Percentiles rank a stretch among this genome's conserved stretches.
Conservation (phyloP, 192 early-diverging fungal genomes). For the Coemansia sp. region DNA sequence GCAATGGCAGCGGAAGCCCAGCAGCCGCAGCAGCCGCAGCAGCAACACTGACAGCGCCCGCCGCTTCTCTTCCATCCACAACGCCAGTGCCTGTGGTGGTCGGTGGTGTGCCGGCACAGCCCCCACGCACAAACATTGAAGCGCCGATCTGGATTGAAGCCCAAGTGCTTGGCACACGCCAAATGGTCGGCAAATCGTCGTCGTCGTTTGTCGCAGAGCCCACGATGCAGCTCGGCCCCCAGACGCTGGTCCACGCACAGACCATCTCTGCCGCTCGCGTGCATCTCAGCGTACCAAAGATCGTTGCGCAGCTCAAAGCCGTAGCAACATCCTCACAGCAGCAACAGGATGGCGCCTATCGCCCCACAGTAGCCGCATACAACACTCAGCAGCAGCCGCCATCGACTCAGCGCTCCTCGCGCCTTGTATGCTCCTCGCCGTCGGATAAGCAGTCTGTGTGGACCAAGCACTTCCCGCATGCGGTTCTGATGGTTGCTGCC, state of each 20-base stretch:
- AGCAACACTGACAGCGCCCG: not conserved
- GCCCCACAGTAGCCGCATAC: not conserved
- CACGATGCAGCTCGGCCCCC: conserved; percentile 17
- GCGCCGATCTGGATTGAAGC: conserved; percentile 48
- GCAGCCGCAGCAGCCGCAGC: conserved; percentile 1
- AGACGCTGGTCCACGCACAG: conserved; percentile 47
- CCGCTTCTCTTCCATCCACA: not conserved
- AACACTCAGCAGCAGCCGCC: not conserved
- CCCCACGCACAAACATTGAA: conserved; percentile 6
- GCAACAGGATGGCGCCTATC: not conserved
- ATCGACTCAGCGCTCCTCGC: conserved; percentile 12
- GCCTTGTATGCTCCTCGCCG: not conserved
- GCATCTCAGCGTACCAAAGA: conserved; percentile 32
- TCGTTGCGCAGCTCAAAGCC: conserved; percentile 30
- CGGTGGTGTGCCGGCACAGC: not conserved
- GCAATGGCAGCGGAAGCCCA: not conserved
- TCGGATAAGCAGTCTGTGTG: conserved; percentile 5
- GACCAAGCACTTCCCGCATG: conserved; percentile 15
- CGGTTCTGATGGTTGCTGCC: conserved; percentile 3
- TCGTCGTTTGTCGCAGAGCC: not conserved
- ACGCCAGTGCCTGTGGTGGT: not conserved
- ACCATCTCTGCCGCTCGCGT: conserved; percentile 35
- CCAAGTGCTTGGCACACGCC: conserved; percentile 30
- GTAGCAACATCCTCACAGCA: not conserved
- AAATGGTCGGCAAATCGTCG: not conserved